Evolutionary conservation across 176 grass and related monocot species (phyloP).

Genomic region (Sorghum bicolor): Sorghum_bicolor_NCBIv3 NC_012873.2:7203001-7203500

Average conservation of each 20-base stretch:
- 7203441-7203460: background rate
- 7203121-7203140: no score
- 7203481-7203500: background rate
- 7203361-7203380: constrained; percentile 10
- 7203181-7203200: no score
- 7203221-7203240: background rate
- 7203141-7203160: no score
- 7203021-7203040: no score
- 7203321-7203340: background rate
- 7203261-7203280: background rate
- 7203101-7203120: no score
- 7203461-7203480: background rate
- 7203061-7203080: no score
- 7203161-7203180: no score
- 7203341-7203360: background rate
- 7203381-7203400: background rate
- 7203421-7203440: background rate
- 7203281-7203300: background rate
- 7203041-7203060: no score
- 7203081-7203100: no score
- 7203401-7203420: background rate
- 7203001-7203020: no score
- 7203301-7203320: background rate
- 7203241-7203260: background rate
- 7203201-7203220: background rate